Base-by-base conservation (phyloP, 75 land plant genomes). In the Pinus taeda region DNA sequence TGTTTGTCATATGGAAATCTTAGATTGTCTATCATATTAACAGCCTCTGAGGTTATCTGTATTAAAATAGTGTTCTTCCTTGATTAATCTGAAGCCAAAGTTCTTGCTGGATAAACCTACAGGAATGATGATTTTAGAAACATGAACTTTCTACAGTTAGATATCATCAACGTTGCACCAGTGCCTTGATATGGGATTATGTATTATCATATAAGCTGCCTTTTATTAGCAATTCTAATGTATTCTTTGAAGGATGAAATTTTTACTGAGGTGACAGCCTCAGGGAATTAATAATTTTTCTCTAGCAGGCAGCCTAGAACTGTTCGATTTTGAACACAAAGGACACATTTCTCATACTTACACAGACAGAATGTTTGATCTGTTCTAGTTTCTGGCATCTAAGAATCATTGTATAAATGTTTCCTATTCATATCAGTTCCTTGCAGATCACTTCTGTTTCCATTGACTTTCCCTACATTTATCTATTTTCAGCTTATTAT, bases 401-500 rank as follows among this genome's bases (percentile, higher is more conserved):
- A 58, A 57, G 24, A 75, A 33, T n/a, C 11, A 59, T 4, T 59
- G 18, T 60, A 15, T 37, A 17, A 15, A 24, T 74, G 15, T 75
- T 61, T 75, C 13, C 20, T 29, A 75, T 60, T 11, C 22, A 7
- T 3, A 17, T 56, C 21, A 69, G 13, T 39, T 39, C 4, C 12
- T 69, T 69, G 22, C 67, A 26, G 7, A 71, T 74, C 4, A 14
- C 4, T 74, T 57, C 56, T 22, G 6, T n/a, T 69, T 8, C 21
- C 22, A 69, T 69, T 69, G 49, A 69, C 71, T 42, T 17, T 0
- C 42, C 13, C n/a, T 39, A 36, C 21, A 18, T 39, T 42, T 39
- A 69, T 69, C 20, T 24, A 30, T 26, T 64, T 74, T 75, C 97
- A 96, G 99, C 98, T 76, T 97, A 97, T 81, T 87, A 92, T 94